Base-by-base conservation (phyloP, 768 basidiomycete species). In the Rhodotorula diobovata region DNA sequence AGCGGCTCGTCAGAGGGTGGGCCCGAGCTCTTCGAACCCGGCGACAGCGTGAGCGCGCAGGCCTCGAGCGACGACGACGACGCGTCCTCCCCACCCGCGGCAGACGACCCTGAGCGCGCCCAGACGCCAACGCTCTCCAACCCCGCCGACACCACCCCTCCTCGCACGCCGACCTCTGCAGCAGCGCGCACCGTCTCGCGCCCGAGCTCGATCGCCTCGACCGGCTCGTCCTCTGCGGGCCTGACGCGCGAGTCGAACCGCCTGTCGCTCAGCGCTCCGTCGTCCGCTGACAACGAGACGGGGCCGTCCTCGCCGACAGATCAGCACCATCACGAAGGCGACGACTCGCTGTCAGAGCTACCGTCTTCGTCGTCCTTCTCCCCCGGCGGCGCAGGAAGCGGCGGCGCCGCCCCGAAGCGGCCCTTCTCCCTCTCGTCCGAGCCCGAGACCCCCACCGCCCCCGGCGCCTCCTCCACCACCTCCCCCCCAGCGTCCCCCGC, bases 401-500 rank as follows among this genome's bases (percentile, higher is more conserved):
- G n/a, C n/a, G n/a, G n/a, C n/a, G n/a, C n/a, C n/a, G n/a, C 69
- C 5, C 32, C 65, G n/a, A 28, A 48, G 14, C 61, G 70, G 2
- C 70, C 70, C 16, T 67, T 71, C 57, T 71, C 70, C 20, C 66
- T 71, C 55, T 58, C 61, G 1, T 63, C 65, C 46, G 66, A 67
- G 18, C 70, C 70, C 39, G 70, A 71, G 7, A 67, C 70, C n/a
- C 70, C 70, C 18, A 11, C n/a, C 32, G 20, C 66, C 28, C 9
- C 55, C 11, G 28, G 50, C 23, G n/a, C 63, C 30, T 41, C 64
- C 12, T 30, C 65, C 6, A 43, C 65, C 4, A 21, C 63, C 12
- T 57, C 69, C 0, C 35, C 59, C 45, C 4, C 45, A 3, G n/a
- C 51, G 2, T 1, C 37, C 2, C 41, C 43, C 18, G 28, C 9